Base-by-base conservation (phyloP, 1,284 basidiomycete genomes). In the Lentinula novae-zelandiae region DNA sequence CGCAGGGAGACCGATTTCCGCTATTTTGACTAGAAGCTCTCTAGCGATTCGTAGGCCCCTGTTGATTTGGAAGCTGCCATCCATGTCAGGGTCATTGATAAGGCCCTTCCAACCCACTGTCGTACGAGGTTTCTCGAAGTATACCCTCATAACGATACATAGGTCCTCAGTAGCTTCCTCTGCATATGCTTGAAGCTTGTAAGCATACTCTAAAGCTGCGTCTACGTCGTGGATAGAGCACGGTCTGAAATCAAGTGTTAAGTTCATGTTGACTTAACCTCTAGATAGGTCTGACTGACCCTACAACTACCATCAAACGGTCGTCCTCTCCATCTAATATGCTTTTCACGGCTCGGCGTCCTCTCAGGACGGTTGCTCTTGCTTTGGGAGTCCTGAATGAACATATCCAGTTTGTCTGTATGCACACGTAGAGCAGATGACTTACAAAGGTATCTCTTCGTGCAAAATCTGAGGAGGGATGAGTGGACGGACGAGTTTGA, bases 51-150 rank as follows among this genome's bases (percentile, higher is more conserved):
- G 86, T 20, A 97, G 84, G 48, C 96, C 96, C 72, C 94, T 93
- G 85, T 98, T 98, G 76, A 99, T 98, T 71, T 95, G 86, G 89
- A 92, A 99, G 60, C 91, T 86, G 60, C 93, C 93, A 72, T 97
- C 91, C 73, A 98, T 90, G 71, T 95, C 89, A 2, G 94, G 95
- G 76, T 96, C 92, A 70, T 92, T 91, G 71, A 92, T 92, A 67
- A 92, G 81, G 39, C 93, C 93, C 75, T 96, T 96, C 93, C 89
- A 92, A 66, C 89, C 89, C 49, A 92, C 89, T 1, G 93, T 95
- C 20, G 93, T 95, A 56, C 93, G 84, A 0, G 93, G 93, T 86
- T 94, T 90, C 83, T 66, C 90, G 87, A 98, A 98, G 85, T 98
- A 98, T 65, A 93, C 89, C 46, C 96, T 85, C 96, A 98, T 98